Conservation (phyloP, 2,329 filamentous ascomycete species). For the Trichoderma harzianum region DNA sequence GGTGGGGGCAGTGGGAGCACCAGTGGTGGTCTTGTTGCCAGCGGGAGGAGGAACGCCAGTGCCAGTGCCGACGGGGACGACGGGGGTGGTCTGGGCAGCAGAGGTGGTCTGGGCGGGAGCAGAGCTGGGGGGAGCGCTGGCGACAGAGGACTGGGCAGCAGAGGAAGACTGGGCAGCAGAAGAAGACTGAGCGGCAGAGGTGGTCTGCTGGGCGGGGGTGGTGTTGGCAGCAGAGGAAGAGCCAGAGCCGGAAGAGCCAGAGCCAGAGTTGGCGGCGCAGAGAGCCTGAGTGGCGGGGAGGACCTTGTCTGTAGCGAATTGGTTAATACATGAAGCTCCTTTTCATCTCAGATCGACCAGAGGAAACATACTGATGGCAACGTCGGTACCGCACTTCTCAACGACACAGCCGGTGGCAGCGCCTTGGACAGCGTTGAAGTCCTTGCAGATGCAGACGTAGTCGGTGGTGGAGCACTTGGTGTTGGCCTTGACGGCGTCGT, state of each 20-base stretch:
- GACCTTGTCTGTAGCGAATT: constrained; percentile 33
- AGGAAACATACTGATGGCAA: constrained; percentile 37
- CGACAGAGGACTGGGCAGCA: not conserved
- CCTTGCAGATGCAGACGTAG: constrained; percentile 34
- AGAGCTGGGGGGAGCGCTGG: not conserved
- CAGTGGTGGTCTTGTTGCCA: constrained; percentile 16
- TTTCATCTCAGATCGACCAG: not conserved
- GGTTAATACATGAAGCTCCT: not conserved
- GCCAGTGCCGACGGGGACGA: not conserved
- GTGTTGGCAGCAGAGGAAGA: constrained; percentile 13
- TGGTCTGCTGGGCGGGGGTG: constrained; percentile 20
- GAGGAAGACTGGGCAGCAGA: not conserved
- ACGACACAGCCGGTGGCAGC: constrained; percentile 37
- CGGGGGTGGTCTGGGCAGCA: constrained; percentile 6
- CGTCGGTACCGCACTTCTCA: constrained; percentile 34
- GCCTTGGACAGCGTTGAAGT: constrained; percentile 32
- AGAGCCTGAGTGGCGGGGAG: constrained; percentile 37
- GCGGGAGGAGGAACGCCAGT: constrained; percentile 2
- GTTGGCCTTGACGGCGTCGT: constrained; percentile 29
- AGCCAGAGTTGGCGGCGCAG: constrained; percentile 25
- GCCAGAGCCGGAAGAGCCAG: not conserved
- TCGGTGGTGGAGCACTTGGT: constrained; percentile 34
- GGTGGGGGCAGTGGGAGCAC: constrained; percentile 20
- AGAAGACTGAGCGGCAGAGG: not conserved
- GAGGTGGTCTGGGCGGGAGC: not conserved